Percentiles rank a stretch among this genome's conserved stretches.
These are phyloP conservation scores for Hypomyces rosellus DNA, from an alignment of 2,329 filamentous ascomycete species.

Conservation along the genomic window DNA sequence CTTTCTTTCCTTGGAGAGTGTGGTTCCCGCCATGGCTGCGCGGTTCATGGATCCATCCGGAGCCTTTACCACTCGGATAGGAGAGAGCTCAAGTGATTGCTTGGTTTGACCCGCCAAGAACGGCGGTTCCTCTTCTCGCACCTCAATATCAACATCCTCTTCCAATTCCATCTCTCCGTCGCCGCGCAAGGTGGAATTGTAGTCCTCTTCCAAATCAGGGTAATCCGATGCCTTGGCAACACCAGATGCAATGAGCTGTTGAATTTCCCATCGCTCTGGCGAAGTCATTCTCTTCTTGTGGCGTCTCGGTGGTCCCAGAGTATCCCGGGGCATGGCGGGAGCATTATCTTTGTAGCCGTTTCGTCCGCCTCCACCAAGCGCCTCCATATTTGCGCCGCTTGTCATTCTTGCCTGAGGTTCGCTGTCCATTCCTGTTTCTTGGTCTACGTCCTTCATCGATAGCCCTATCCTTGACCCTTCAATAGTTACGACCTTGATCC, in stretches of 20 bases:
- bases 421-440: slow-evolving; percentile 77
- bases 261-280: slow-evolving; percentile 94
- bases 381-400: slow-evolving; percentile 85
- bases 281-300: slow-evolving; percentile 93
- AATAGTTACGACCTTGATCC: slow-evolving; percentile 86
- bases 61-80: slow-evolving; percentile 93
- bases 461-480: slow-evolving; percentile 76
- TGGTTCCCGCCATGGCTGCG: slow-evolving; percentile 88
- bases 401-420: slow-evolving; percentile 71
- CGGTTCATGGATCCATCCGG: slow-evolving; percentile 97
- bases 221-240: slow-evolving; percentile 90
- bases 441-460: slow-evolving; percentile 97
- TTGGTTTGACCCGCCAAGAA: slow-evolving; percentile 96
- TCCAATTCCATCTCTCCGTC: slow-evolving; percentile 88
- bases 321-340: slow-evolving; percentile 31
- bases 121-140: slow-evolving; percentile 91
- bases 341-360: slow-evolving; percentile 49
- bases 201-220: slow-evolving; percentile 90
- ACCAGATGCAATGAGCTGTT: slow-evolving; percentile 91
- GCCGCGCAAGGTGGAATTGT: slow-evolving; percentile 78
- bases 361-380: slow-evolving; percentile 59
- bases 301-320: slow-evolving; percentile 38
- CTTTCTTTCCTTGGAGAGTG: slow-evolving; percentile 80
- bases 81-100: slow-evolving; percentile 87
- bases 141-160: slow-evolving; percentile 95